These are phyloP conservation scores for Rosa multiflora DNA, from an alignment of 306 rosid genomes.

Conservation along the genomic window DNA sequence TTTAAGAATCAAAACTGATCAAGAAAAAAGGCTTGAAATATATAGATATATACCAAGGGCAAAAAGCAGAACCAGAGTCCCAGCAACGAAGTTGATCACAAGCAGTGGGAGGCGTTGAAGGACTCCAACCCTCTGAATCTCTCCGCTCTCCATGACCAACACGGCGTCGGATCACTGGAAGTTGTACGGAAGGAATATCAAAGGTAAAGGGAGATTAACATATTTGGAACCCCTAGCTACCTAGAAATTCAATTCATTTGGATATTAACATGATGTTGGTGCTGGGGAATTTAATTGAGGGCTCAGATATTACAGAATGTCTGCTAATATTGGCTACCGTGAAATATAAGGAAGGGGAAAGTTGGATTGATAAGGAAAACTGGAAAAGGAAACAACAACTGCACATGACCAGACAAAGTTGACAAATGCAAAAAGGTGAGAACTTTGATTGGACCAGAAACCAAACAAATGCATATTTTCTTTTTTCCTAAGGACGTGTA, in stretches of 20 bases:
- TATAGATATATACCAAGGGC: conserved; percentile 22
- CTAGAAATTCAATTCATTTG: background rate
- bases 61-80: conserved; percentile 27
- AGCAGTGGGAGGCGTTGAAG: conserved; percentile 25
- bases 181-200: background rate
- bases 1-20: background rate
- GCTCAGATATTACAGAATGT: background rate
- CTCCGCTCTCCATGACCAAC: conserved; percentile 24
- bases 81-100: conserved; percentile 18
- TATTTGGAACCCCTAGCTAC: conserved; percentile 5
- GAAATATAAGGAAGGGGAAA: background rate
- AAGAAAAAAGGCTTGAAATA: background rate
- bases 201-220: background rate
- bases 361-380: background rate
- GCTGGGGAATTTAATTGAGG: background rate
- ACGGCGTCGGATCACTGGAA: background rate
- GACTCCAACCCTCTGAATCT: conserved; percentile 15
- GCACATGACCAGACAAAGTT: background rate
- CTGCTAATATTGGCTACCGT: background rate
- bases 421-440: background rate
- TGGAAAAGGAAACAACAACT: background rate
- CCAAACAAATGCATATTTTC: background rate
- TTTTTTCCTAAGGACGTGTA: too few relatives aligned
- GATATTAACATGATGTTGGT: background rate
- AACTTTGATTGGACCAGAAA: background rate